Base-by-base conservation (phyloP, 2,329 filamentous ascomycete genomes). In the Fusarium secorum region DNA sequence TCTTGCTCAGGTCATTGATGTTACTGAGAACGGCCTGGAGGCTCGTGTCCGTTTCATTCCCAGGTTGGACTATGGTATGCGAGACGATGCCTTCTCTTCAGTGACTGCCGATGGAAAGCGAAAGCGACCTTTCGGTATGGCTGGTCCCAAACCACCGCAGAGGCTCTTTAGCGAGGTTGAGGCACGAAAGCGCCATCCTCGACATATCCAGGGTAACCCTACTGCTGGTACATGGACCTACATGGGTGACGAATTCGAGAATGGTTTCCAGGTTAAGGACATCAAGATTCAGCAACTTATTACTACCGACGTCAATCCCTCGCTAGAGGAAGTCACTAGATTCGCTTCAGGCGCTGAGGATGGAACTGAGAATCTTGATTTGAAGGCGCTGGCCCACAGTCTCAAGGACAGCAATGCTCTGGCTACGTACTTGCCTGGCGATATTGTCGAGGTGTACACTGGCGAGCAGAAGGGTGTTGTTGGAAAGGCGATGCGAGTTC, bases 391-490 rank as follows among this genome's bases (percentile, higher is more conserved):
- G 57, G 94, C 95, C 13, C 93, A 94, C 52, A 97, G 94, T 72
- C 85, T 98, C 58, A 97, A 97, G 78, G 93, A 93, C 64, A 92
- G 90, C 73, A 93, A 92, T 65, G 89, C 90, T 13, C 92, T 92
- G 67, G 91, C 95, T 36, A 91, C 92, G 7, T 99, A 97, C 77
- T 88, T 97, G 9, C 93, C 95, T 6, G 97, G 97, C 36, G 96
- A 99, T 79, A 90, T 95, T n/a, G 95, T 99, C 26, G 95, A 98
- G 81, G 94, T 99, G 45, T 98, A 95, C 80, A 90, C 95, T 62
- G 96, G 96, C 72, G 96, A 99, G 82, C 96, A 99, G 78, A 94
- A 92, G 78, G 96, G 96, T 56, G 92, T 98, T 18, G 86, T 93
- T 35, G 96, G 96, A 76, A 94, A 91, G 75, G 94, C 94, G 3